phyloP scores from a whole-genome alignment of 352 stramenopile species.

The Phytophthora cactorum region DNA sequence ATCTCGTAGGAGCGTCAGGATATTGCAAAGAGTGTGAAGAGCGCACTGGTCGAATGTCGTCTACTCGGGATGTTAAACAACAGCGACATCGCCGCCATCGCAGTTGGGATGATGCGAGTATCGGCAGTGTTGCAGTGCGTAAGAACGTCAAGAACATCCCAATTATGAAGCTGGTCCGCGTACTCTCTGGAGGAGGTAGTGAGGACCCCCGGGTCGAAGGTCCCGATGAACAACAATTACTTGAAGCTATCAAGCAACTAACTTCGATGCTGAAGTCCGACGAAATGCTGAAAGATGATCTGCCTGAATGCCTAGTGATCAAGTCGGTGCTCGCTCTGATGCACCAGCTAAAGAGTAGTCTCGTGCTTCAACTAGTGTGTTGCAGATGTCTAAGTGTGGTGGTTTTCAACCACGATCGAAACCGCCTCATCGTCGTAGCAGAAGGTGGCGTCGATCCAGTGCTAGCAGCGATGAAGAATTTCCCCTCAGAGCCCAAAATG shows the following conservation, averaged over 20 bases:
- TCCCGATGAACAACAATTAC: slow-evolving; percentile 33
- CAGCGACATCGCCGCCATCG: slow-evolving; percentile 46
- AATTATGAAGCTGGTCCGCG: slow-evolving; percentile 47
- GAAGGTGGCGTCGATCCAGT: slow-evolving; percentile 65
- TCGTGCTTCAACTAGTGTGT: slow-evolving; percentile 78
- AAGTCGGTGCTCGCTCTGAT: slow-evolving; percentile 70
- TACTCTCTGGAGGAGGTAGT: slow-evolving; percentile 28
- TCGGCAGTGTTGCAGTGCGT: slow-evolving; percentile 27
- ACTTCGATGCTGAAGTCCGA: slow-evolving; percentile 57
- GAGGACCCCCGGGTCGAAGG: slow-evolving; percentile 25
- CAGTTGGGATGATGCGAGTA: slow-evolving; percentile 48
- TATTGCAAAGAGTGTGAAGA: slow-evolving; percentile 74
- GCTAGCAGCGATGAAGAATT: slow-evolving; percentile 70
- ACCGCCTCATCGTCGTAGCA: slow-evolving; percentile 73
- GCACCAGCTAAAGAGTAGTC: slow-evolving; percentile 52
- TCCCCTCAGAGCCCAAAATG: slow-evolving; percentile 59
- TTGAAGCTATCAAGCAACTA: slow-evolving; percentile 55
- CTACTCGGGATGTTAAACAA: slow-evolving; percentile 19
- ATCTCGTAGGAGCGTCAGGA: slow-evolving; percentile 61
- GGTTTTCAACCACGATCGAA: slow-evolving; percentile 80
- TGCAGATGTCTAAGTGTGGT: slow-evolving; percentile 79
- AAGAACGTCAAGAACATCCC: slow-evolving; percentile 53
- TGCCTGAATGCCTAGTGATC: slow-evolving; percentile 73
- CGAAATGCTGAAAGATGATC: slow-evolving; percentile 71
- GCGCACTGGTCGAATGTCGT: slow-evolving; percentile 3